Evolutionary conservation across 2,329 filamentous ascomycete species (phyloP), one percentile per base, ranked within the genome.

Genomic region (Cucurbitaria berberidis): DNA sequence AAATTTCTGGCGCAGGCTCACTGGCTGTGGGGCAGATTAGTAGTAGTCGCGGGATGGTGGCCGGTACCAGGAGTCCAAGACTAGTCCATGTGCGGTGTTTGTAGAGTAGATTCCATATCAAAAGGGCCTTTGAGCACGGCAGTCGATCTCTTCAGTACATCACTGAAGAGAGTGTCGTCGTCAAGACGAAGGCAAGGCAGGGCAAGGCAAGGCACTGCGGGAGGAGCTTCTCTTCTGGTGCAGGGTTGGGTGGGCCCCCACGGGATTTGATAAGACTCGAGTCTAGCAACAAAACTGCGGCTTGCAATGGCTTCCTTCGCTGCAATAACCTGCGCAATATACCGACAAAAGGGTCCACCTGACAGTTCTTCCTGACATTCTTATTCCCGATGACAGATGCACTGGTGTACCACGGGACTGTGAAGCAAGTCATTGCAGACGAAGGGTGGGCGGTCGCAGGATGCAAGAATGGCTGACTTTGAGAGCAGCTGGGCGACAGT

Each of bases 181-280:
- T 56, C 53, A 34, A 38, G 46, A 39, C 22, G 19, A 43, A 44
- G 41, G n/a, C n/a, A 26, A 26, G 24, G 9, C 24, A 26, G 24
- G 9, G 24, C n/a, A n/a, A 26, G 24, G 40, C 15, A 47, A 53
- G 45, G 48, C 45, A 36, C 52, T 50, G 53, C 38, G 56, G 46
- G 45, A 53, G 48, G 54, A 48, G 53, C 32, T 35, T 15, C 5
- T 35, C 29, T 34, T 16, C 30, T n/a, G 9, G 30, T 34, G 30
- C 30, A 30, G 39, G 36, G n/a, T 43, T 51, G 54, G 48, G 46
- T 46, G 44, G 48, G 42, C 48, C 55, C 58, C 55, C 58, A 59
- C 58, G 57, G 38, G 53, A 59, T 61, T 59, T 56, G 56, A 53
- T 59, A 57, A 59, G 43, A 59, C 24, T 35, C 41, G 48, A 45